phyloP scores from a whole-genome alignment of 2,329 filamentous ascomycete species.

The Fusarium sp. region DNA sequence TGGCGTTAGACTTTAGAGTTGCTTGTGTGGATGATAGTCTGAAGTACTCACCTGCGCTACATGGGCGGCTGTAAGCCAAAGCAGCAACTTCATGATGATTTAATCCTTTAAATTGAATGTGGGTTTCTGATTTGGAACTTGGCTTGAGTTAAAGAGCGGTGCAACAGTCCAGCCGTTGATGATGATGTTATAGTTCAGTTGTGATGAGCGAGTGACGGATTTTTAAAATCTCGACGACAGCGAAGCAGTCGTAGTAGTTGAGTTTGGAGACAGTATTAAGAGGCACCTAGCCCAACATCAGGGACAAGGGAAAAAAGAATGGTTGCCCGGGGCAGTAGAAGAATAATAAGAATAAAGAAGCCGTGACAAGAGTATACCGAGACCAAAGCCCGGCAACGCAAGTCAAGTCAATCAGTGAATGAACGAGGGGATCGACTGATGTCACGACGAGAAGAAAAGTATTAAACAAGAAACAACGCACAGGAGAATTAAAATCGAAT shows the following conservation, averaged over 20 bases:
- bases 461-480: slow-evolving; percentile 31
- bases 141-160: slow-evolving; percentile 17
- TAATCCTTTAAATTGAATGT: neutral
- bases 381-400: slow-evolving; percentile 37
- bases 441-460: slow-evolving; percentile 16
- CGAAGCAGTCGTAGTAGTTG: neutral
- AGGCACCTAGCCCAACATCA: slow-evolving; percentile 12
- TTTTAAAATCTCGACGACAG: slow-evolving; percentile 3
- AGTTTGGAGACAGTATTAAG: slow-evolving; percentile 19
- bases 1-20: slow-evolving; percentile 5
- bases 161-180: slow-evolving; percentile 49
- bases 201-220: slow-evolving; percentile 29
- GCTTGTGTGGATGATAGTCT: neutral
- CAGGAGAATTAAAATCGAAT: slow-evolving; percentile 28
- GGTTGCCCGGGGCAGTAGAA: slow-evolving; percentile 43
- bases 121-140: slow-evolving; percentile 19
- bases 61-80: slow-evolving; percentile 40
- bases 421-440: slow-evolving; percentile 35
- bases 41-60: slow-evolving; percentile 37
- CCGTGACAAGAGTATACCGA: slow-evolving; percentile 26
- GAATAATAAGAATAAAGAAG: slow-evolving; percentile 31
- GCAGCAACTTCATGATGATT: slow-evolving; percentile 32
- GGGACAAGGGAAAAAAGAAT: slow-evolving; percentile 30
- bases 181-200: neutral
- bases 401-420: slow-evolving; percentile 27